Evolutionary conservation across 1,139 yeast genomes (phyloP).

Genomic region (Saccharomyces pastorianus): DNA sequence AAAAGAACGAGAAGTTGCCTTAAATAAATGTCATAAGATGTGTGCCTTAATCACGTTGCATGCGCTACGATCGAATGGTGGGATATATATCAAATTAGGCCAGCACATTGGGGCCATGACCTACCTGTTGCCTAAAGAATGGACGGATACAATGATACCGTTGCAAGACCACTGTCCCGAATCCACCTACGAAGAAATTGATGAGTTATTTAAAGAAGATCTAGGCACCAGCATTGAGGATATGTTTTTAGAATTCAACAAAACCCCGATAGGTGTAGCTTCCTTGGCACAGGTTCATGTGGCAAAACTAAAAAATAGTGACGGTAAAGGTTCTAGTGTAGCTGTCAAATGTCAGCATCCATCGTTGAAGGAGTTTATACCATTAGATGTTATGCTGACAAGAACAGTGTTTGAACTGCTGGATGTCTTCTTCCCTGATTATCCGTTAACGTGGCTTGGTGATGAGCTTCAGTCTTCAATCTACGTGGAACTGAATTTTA

Average conservation of each 20-base stretch:
- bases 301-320: conserved; percentile 48
- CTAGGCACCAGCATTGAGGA: conserved; percentile 58
- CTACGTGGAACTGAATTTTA: conserved; percentile 80
- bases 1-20: conserved; percentile 46
- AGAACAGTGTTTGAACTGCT: conserved; percentile 65
- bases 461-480: conserved; percentile 84
- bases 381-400: conserved; percentile 77
- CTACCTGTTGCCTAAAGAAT: conserved; percentile 79
- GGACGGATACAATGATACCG: conserved; percentile 94
- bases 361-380: conserved; percentile 75
- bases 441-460: conserved; percentile 87
- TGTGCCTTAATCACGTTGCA: conserved; percentile 74
- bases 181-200: conserved; percentile 63
- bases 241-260: conserved; percentile 49
- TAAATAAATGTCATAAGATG: conserved; percentile 55
- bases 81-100: conserved; percentile 87
- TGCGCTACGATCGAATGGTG: conserved; percentile 83
- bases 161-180: conserved; percentile 86
- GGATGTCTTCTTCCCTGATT: conserved; percentile 80
- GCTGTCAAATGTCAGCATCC: conserved; percentile 97
- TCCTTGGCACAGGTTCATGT: conserved; percentile 92
- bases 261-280: conserved; percentile 83
- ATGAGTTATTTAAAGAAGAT: conserved; percentile 58
- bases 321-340: conserved; percentile 53
- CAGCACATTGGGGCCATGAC: conserved; percentile 92